Evolutionary conservation across 2,329 filamentous ascomycete genomes (phyloP), one percentile per base, ranked within the genome.

Genomic region (Sporothrix variecibatus): DNA sequence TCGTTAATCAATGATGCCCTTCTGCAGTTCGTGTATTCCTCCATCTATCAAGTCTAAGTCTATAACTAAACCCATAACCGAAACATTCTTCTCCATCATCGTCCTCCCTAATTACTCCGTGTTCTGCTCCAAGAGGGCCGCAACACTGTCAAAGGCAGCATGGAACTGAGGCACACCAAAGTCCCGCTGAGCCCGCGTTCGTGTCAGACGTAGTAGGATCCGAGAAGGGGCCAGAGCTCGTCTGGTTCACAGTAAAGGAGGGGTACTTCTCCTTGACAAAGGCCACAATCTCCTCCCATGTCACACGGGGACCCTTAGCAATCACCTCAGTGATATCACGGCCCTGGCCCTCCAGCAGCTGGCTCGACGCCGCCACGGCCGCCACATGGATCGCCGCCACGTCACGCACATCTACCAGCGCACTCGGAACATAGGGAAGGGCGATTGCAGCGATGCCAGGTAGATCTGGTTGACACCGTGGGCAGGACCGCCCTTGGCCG

Each of bases 371-470:
- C 6, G 31, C 12, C 6, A 72, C 9, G n/a, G 68, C 20, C 38
- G 53, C 23, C 46, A 75, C 8, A 34, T 74, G 69, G 8, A 64
- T 23, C 3, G 60, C 28, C 9, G 71, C 73, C 9, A 76, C 67
- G 49, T 76, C 76, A 23, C 72, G 68, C 26, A 75, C 75, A 46
- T 76, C 75, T 40, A 76, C 64, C 28, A 73, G 73, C 43, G 73
- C 65, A 8, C 51, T 40, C 34, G 73, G 60, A 31, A 70, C 51
- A 11, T 58, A 51, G 15, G 68, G 56, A 26, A 7, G 15, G 43
- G 46, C 43, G 31, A 15, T 23, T 20, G 51, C 26, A 76, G 65
- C 17, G 73, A 43, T 1, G 15, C 28, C 51, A 64, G 73, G n/a
- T 75, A 53, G 49, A 72, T 6, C 0, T 51, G n/a, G 15, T 60